Conservation (phyloP, 164 flowering plant genomes). For the Santalum album region DNA sequence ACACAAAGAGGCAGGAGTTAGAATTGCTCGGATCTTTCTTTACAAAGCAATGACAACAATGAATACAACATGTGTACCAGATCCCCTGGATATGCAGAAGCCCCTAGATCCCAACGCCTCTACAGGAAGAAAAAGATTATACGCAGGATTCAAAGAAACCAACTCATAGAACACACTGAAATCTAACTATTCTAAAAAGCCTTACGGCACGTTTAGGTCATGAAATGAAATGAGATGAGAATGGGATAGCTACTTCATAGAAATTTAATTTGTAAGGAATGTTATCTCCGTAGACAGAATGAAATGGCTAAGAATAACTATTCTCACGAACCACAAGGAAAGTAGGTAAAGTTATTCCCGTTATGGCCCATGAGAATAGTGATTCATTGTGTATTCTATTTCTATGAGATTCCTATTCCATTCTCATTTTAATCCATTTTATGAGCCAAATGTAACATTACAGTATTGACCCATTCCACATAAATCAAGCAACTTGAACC, state of each 20-base stretch:
- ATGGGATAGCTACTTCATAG: too few relatives aligned
- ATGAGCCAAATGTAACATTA: background rate
- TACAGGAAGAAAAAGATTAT: background rate
- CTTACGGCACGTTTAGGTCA: too few relatives aligned
- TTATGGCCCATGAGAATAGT: background rate
- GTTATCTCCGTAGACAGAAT: too few relatives aligned
- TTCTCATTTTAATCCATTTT: background rate
- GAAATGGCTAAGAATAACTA: too few relatives aligned
- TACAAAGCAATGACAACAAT: conserved; percentile 13
- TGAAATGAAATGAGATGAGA: too few relatives aligned
- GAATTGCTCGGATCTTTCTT: conserved; percentile 14
- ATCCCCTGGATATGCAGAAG: conserved; percentile 2
- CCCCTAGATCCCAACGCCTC: background rate
- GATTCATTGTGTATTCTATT: too few relatives aligned
- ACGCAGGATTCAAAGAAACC: background rate
- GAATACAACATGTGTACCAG: background rate
- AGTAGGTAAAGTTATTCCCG: background rate
- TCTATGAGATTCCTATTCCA: too few relatives aligned
- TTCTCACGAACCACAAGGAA: too few relatives aligned
- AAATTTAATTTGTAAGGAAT: too few relatives aligned
- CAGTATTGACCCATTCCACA: background rate
- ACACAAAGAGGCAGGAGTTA: conserved; percentile 7
- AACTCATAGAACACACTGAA: too few relatives aligned
- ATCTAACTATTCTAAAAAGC: too few relatives aligned
- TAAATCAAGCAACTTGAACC: background rate